Evolutionary conservation across 306 rosid species (phyloP).

Genomic region (Pachyrhizus erosus): DNA sequence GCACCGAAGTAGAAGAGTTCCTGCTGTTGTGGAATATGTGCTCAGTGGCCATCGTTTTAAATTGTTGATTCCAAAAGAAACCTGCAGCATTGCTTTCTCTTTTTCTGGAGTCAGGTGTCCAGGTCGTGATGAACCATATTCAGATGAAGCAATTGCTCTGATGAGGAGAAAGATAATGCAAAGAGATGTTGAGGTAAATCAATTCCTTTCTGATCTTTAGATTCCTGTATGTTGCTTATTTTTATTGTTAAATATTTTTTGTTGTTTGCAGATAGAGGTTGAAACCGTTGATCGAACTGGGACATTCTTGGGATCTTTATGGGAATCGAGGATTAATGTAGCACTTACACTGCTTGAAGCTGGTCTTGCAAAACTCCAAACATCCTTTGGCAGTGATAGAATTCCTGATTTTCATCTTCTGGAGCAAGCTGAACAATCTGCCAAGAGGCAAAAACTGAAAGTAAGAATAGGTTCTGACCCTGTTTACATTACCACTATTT

Average conservation of each 20-base stretch:
- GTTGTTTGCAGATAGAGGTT: constrained; percentile 75
- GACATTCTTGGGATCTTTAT: constrained; percentile 93
- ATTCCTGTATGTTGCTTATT: constrained; percentile 30
- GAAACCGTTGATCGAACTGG: constrained; percentile 97
- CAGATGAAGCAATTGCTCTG: constrained; percentile 93
- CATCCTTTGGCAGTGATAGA: constrained; percentile 88
- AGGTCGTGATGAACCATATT: constrained; percentile 92
- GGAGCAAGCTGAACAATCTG: constrained; percentile 90
- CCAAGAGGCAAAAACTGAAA: constrained; percentile 79
- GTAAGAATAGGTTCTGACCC: constrained; percentile 54
- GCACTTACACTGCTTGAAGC: constrained; percentile 85
- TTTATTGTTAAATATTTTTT: constrained; percentile 17
- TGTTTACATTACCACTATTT: neutral
- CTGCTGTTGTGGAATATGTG: constrained; percentile 97
- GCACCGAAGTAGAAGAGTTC: constrained; percentile 83
- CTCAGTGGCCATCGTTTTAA: constrained; percentile 99
- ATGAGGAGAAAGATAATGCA: constrained; percentile 99
- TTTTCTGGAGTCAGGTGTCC: constrained; percentile 98
- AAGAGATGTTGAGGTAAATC: constrained; percentile 92
- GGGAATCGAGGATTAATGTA: constrained; percentile 85
- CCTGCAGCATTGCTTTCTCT: constrained; percentile 94
- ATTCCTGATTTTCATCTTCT: constrained; percentile 85
- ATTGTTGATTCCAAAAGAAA: constrained; percentile 95
- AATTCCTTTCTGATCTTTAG: constrained; percentile 31
- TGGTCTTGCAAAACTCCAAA: constrained; percentile 90